phyloP scores from a whole-genome alignment of 257 asterid genomes.

The Petrea volubilis region DNA sequence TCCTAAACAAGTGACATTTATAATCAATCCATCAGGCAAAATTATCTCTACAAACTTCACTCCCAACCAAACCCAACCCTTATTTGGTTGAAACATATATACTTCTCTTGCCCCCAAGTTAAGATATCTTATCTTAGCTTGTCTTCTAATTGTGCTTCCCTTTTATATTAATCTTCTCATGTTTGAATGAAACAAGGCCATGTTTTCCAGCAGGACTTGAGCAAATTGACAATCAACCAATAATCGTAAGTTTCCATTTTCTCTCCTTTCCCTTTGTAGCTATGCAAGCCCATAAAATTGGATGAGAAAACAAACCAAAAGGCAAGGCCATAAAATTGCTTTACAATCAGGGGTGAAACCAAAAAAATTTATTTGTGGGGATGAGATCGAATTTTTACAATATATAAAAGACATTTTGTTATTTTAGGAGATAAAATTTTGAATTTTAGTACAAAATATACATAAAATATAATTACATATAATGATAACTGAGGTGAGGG shows the following conservation, averaged over 20 bases:
- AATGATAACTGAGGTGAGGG: too few species aligned
- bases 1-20: background rate
- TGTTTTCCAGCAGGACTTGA: background rate
- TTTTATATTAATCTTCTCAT: background rate
- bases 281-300: background rate
- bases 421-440: too few species aligned
- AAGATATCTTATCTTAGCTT: background rate
- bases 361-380: too few species aligned
- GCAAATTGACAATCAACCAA: background rate
- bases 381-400: too few species aligned
- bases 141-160: background rate
- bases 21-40: background rate
- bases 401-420: too few species aligned
- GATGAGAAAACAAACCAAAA: too few species aligned
- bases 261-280: background rate
- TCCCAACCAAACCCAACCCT: conserved; percentile 4
- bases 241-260: conserved; percentile 2
- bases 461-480: too few species aligned
- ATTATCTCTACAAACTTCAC: background rate
- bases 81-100: background rate
- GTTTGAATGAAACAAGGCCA: background rate
- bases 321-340: too few species aligned
- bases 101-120: conserved; percentile 8
- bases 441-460: too few species aligned
- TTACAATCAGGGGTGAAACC: too few species aligned